These are phyloP conservation scores for Hydrangea macrophylla DNA, from an alignment of 148 eudicot species.

Conservation along the genomic window DNA sequence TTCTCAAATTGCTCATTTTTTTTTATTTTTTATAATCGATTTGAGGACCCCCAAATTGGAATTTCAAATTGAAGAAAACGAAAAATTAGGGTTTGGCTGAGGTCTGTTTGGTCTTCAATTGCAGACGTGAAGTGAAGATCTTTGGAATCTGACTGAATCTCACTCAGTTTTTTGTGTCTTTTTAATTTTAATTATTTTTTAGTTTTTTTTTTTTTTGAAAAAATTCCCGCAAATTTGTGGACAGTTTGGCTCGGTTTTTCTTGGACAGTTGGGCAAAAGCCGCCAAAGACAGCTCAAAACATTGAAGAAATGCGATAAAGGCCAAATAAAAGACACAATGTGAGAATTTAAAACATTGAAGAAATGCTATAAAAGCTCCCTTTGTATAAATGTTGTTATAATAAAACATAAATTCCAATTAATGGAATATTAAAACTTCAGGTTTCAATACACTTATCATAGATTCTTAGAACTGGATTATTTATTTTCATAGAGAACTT, in stretches of 20 bases:
- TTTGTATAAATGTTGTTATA: too few relatives aligned
- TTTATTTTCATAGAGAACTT: too few relatives aligned
- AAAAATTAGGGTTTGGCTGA: neutral
- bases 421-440: too few relatives aligned
- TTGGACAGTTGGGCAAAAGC: neutral
- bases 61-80: neutral
- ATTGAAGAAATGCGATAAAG: too few relatives aligned
- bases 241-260: neutral
- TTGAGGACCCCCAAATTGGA: neutral
- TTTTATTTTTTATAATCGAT: neutral
- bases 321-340: too few relatives aligned
- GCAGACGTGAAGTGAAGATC: constrained; percentile 20
- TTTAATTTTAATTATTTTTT: neutral
- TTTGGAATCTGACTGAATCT: constrained; percentile 13
- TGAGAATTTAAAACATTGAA: too few relatives aligned
- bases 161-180: neutral
- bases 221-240: neutral
- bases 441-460: too few relatives aligned
- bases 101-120: neutral
- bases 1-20: constrained; percentile 63
- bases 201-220: neutral
- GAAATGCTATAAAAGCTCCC: too few relatives aligned
- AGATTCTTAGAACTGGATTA: too few relatives aligned
- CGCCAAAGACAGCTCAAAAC: neutral
- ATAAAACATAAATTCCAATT: too few relatives aligned